phyloP scores from a whole-genome alignment of 1,139 yeast genomes.

The Pichia sp. region DNA sequence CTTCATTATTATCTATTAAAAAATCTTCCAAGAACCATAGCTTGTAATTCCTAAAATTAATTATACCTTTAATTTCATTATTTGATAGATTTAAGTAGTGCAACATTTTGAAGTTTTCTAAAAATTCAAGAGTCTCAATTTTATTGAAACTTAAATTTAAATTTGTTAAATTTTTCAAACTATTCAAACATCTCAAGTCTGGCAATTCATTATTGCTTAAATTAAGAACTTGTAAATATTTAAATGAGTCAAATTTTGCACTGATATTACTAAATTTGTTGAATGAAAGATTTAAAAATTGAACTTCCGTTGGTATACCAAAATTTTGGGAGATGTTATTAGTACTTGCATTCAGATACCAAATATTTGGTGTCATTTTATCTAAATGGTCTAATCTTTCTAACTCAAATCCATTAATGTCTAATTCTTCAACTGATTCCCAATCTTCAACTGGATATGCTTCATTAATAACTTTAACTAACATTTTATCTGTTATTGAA shows the following conservation, averaged over 20 bases:
- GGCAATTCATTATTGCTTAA: slow-evolving; percentile 36
- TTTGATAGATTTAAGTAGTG: slow-evolving; percentile 37
- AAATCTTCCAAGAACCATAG: slow-evolving; percentile 41
- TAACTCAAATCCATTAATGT: slow-evolving; percentile 32
- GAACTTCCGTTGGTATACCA: slow-evolving; percentile 40
- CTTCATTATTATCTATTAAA: slow-evolving; percentile 38
- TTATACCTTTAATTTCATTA: slow-evolving; percentile 36
- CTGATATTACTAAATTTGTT: slow-evolving; percentile 27
- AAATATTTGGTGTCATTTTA: slow-evolving; percentile 40
- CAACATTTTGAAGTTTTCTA: slow-evolving; percentile 38
- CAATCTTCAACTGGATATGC: slow-evolving; percentile 38
- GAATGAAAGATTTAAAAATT: slow-evolving; percentile 34
- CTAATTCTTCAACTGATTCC: slow-evolving; percentile 37
- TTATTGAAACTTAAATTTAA: slow-evolving; percentile 39
- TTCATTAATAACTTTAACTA: slow-evolving; percentile 46
- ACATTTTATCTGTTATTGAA: slow-evolving; percentile 39
- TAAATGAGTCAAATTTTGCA: slow-evolving; percentile 33
- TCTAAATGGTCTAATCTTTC: slow-evolving; percentile 39
- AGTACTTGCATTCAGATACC: slow-evolving; percentile 35
- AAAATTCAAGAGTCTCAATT: slow-evolving; percentile 34
- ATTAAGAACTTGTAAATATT: slow-evolving; percentile 40
- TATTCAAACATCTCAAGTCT: slow-evolving; percentile 36
- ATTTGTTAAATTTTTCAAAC: slow-evolving; percentile 35
- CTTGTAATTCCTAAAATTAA: slow-evolving; percentile 35
- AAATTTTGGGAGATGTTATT: slow-evolving; percentile 41